These are phyloP conservation scores for Aspergillus haitiensis DNA, from an alignment of 495 filamentous ascomycete species.

Conservation along the genomic window DNA sequence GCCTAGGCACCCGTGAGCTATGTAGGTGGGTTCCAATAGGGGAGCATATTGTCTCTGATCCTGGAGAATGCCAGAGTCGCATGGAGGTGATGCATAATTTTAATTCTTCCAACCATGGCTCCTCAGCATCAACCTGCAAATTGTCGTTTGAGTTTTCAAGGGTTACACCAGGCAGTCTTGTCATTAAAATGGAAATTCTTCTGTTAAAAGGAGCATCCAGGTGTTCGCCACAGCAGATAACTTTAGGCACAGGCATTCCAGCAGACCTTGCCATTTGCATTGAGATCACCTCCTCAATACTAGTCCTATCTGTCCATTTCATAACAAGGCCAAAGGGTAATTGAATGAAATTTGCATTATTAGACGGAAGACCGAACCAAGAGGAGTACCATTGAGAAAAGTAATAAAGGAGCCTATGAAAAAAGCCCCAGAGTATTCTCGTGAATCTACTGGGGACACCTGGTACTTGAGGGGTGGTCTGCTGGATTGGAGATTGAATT, in stretches of 20 bases:
- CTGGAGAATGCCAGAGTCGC: constrained; percentile 19
- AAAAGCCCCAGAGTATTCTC: constrained; percentile 21
- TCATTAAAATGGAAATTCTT: constrained; percentile 21
- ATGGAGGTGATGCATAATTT: constrained; percentile 21
- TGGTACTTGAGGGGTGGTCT: constrained; percentile 6
- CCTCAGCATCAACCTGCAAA: constrained; percentile 18
- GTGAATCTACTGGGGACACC: not conserved
- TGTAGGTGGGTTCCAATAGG: constrained; percentile 14
- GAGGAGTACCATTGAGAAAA: constrained; percentile 33
- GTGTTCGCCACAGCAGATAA: constrained; percentile 44
- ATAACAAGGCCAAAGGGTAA: constrained; percentile 37
- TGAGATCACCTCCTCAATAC: constrained; percentile 40
- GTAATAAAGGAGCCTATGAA: constrained; percentile 26
- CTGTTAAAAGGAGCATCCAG: constrained; percentile 25
- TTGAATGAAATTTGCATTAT: constrained; percentile 28
- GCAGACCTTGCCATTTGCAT: constrained; percentile 41
- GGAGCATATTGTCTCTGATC: constrained; percentile 8
- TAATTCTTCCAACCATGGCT: constrained; percentile 23
- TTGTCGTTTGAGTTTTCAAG: constrained; percentile 18
- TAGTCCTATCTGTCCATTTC: constrained; percentile 46
- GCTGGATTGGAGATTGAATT: not conserved
- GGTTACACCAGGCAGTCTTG: constrained; percentile 19
- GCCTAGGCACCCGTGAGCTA: constrained; percentile 19
- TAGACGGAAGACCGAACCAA: constrained; percentile 24
- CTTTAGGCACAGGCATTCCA: constrained; percentile 42